phyloP scores from a whole-genome alignment of 352 stramenopile species.

The Globisporangium cystogenes region DNA sequence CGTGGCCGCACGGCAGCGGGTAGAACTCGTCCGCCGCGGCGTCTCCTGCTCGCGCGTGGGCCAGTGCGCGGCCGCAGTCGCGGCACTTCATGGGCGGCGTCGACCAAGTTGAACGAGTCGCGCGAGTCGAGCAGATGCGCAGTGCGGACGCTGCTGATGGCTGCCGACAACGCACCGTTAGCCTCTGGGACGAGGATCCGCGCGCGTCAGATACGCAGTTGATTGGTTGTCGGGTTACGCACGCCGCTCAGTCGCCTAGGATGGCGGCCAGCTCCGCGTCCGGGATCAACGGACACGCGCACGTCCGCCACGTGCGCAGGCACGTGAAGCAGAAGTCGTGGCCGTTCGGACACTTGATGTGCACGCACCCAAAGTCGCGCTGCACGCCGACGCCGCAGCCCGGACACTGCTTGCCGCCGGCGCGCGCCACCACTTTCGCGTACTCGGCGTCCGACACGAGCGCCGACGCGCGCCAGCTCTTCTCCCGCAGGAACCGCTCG shows the following conservation, averaged over 20 bases:
- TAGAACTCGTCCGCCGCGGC: conserved; percentile 14
- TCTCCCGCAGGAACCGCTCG: conserved; percentile 34
- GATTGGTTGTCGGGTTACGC: not conserved
- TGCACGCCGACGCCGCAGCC: conserved; percentile 69
- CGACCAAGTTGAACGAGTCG: not conserved
- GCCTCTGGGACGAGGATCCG: not conserved
- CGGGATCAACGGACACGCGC: conserved; percentile 53
- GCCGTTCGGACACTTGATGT: conserved; percentile 69
- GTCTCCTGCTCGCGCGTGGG: no score
- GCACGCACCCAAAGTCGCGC: conserved; percentile 66
- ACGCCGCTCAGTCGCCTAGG: conserved; percentile 32
- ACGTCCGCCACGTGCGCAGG: conserved; percentile 41
- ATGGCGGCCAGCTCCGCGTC: conserved; percentile 43
- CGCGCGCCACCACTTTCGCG: conserved; percentile 22
- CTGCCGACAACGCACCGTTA: not conserved
- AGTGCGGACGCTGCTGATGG: not conserved
- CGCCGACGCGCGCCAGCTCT: conserved; percentile 50
- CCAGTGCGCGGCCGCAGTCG: not conserved
- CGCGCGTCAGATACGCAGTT: not conserved
- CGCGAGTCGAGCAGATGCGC: not conserved
- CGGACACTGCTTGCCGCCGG: conserved; percentile 68
- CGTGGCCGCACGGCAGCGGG: conserved; percentile 32
- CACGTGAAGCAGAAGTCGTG: conserved; percentile 81
- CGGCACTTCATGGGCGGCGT: conserved; percentile 1
- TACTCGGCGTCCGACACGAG: conserved; percentile 66